These are phyloP conservation scores for Lepiota brunneoincarnata DNA, from an alignment of 768 basidiomycete genomes.

Conservation along the genomic window DNA sequence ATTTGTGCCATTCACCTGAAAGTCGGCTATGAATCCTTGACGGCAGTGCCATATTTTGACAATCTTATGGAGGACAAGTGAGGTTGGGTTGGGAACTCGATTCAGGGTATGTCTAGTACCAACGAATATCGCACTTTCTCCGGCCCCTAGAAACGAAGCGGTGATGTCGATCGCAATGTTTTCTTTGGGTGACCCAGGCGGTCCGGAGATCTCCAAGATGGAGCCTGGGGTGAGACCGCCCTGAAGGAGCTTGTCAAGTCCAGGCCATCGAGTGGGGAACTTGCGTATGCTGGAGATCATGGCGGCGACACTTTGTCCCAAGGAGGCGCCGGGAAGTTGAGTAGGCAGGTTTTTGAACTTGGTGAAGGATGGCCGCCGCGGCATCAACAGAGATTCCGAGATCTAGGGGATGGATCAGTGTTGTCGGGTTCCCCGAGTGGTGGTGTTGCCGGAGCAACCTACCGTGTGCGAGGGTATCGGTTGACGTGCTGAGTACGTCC, in stretches of 20 bases:
- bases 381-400: conserved; percentile 44
- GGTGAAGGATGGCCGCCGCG: conserved; percentile 44
- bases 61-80: conserved; percentile 33
- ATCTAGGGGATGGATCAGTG: conserved; percentile 37
- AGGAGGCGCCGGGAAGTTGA: conserved; percentile 21
- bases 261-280: conserved; percentile 41
- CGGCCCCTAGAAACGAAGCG: conserved; percentile 41
- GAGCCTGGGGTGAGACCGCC: conserved; percentile 63
- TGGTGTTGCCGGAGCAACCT: conserved; percentile 1
- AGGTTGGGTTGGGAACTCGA: conserved; percentile 2
- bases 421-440: background rate
- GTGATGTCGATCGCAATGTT: conserved; percentile 48
- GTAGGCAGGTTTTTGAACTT: conserved; percentile 32
- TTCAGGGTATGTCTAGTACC: conserved; percentile 39
- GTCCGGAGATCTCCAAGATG: conserved; percentile 73
- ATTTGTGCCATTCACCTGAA: conserved; percentile 19
- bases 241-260: conserved; percentile 57
- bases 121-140: conserved; percentile 58
- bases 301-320: conserved; percentile 59
- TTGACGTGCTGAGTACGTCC: conserved; percentile 43
- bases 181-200: conserved; percentile 71
- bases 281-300: conserved; percentile 24
- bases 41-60: conserved; percentile 41
- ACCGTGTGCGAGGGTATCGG: conserved; percentile 54
- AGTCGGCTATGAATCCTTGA: conserved; percentile 26